A percentile compares a stretch with the other conserved stretches of the same genome.
These are phyloP conservation scores for Pouteria glomerata DNA, from an alignment of 148 eudicot genomes.

Conservation along the genomic window DNA sequence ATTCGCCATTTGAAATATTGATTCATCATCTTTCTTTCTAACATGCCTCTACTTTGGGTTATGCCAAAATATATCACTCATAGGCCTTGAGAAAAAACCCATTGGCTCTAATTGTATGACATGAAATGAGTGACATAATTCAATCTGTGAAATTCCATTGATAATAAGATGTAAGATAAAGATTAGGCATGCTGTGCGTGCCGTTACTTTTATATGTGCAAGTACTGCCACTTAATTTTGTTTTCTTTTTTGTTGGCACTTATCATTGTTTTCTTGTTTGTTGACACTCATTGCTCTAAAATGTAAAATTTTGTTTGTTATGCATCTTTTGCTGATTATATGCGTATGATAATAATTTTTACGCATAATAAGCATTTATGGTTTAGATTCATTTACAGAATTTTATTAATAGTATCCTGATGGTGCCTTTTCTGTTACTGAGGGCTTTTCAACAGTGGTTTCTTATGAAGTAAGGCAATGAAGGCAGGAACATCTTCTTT, in stretches of 20 bases:
- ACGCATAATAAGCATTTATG: background rate
- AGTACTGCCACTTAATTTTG: background rate
- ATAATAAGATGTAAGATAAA: too few species aligned
- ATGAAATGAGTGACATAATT: too few species aligned
- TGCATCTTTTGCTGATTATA: background rate
- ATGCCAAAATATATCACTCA: too few species aligned
- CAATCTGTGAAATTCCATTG: too few species aligned
- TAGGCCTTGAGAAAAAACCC: too few species aligned
- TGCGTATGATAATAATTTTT: background rate
- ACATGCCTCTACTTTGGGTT: too few species aligned
- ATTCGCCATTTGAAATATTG: too few species aligned
- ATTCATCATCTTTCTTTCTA: too few species aligned
- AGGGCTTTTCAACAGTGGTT: slow-evolving; percentile 21
- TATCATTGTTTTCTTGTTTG: background rate
- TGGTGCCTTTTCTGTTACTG: background rate
- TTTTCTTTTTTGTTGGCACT: background rate
- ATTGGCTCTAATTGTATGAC: too few species aligned
- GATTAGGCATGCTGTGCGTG: background rate
- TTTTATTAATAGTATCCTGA: background rate
- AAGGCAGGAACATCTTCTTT: slow-evolving; percentile 53
- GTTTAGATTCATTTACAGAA: background rate
- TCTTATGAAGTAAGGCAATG: slow-evolving; percentile 30
- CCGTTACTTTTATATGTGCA: background rate
- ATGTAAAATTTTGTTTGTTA: background rate
- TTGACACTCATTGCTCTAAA: background rate